phyloP scores from a whole-genome alignment of 2,329 filamentous ascomycete genomes.

The Neonectria coccinea region DNA sequence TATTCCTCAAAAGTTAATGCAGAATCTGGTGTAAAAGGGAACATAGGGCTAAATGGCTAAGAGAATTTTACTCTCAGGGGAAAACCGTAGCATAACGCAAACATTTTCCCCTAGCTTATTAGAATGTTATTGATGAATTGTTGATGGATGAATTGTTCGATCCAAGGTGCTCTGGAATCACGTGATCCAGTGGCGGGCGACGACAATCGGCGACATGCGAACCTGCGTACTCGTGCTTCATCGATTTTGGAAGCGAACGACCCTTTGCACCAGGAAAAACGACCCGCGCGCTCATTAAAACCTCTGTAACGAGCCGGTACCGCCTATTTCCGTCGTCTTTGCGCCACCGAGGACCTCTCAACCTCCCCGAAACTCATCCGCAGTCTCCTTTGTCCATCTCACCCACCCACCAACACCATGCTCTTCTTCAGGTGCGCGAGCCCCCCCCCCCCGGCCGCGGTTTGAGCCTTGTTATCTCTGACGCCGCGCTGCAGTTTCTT shows the following conservation, averaged over 20 bases:
- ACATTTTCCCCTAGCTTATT: too few relatives aligned
- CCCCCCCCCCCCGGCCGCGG: neutral
- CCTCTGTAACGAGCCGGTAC: neutral
- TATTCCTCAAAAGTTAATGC: too few relatives aligned
- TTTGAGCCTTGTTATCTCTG: neutral
- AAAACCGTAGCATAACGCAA: too few relatives aligned
- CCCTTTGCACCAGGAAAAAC: slow-evolving; percentile 28
- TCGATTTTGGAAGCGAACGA: slow-evolving; percentile 13
- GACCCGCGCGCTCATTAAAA: slow-evolving; percentile 12
- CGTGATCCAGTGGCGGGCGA: slow-evolving; percentile 14
- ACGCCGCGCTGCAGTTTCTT: slow-evolving; percentile 77
- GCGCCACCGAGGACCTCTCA: neutral
- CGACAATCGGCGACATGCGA: neutral
- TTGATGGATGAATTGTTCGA: neutral
- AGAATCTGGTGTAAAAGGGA: too few relatives aligned
- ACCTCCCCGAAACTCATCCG: slow-evolving; percentile 1
- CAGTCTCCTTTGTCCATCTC: slow-evolving; percentile 10
- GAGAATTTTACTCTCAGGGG: too few relatives aligned
- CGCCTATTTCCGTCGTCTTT: too few relatives aligned
- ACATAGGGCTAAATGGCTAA: too few relatives aligned
- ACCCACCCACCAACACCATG: slow-evolving; percentile 49
- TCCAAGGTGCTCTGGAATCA: slow-evolving; percentile 2
- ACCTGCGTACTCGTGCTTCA: slow-evolving; percentile 13
- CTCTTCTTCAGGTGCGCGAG: slow-evolving; percentile 58
- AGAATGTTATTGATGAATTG: neutral